phyloP scores from a whole-genome alignment of 2,329 filamentous ascomycete species.

The Scytalidium sp. region DNA sequence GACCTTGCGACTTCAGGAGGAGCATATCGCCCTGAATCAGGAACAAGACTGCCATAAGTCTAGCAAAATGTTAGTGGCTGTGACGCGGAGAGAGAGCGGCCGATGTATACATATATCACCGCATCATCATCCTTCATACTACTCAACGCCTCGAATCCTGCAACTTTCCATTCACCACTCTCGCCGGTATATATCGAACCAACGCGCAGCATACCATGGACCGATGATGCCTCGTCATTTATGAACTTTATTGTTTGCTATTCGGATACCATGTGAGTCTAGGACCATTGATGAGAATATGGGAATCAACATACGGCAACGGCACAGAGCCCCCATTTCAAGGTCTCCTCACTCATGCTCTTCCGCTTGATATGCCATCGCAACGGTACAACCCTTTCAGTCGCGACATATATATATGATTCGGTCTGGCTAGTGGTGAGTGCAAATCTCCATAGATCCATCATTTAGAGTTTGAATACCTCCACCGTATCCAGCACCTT shows the following conservation, averaged over 20 bases:
- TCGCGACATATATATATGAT: constrained; percentile 92
- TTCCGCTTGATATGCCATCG: constrained; percentile 88
- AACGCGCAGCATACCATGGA: constrained; percentile 83
- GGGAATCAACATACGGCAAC: constrained; percentile 61
- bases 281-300: neutral
- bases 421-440: constrained; percentile 63
- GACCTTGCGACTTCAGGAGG: constrained; percentile 81
- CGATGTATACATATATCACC: constrained; percentile 68
- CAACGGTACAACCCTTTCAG: constrained; percentile 82
- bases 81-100: neutral
- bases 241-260: constrained; percentile 93
- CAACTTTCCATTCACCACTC: constrained; percentile 96
- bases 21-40: constrained; percentile 79
- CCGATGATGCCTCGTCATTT: constrained; percentile 86
- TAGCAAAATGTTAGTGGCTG: constrained; percentile 31
- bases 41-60: constrained; percentile 84
- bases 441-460: constrained; percentile 14
- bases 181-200: constrained; percentile 91
- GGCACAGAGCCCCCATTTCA: constrained; percentile 93
- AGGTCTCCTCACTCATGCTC: constrained; percentile 83
- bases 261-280: neutral
- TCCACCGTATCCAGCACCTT: constrained; percentile 94
- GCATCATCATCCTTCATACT: constrained; percentile 96
- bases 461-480: constrained; percentile 44
- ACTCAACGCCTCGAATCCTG: constrained; percentile 89